Evolutionary conservation across 2,329 filamentous ascomycete genomes (phyloP).

Genomic region (Phialemoniopsis sp.): DNA sequence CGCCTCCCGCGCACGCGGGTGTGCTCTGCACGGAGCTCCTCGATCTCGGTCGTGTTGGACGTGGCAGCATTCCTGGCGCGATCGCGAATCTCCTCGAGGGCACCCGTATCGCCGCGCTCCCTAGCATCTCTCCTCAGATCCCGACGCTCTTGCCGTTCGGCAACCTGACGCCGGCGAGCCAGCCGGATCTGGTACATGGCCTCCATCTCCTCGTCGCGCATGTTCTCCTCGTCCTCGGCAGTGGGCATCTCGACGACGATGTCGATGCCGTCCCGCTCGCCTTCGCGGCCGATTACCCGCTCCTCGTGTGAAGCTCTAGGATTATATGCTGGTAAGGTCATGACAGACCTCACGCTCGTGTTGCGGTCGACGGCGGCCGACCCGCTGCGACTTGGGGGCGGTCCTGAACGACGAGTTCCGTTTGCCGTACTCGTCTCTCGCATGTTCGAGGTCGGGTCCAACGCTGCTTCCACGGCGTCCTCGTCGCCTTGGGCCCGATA

Average conservation of each 20-base stretch:
- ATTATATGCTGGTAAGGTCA: conserved; percentile 87
- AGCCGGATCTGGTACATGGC: conserved; percentile 84
- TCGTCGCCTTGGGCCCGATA: too few relatives aligned
- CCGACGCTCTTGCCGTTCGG: conserved; percentile 74
- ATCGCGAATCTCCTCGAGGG: conserved; percentile 63
- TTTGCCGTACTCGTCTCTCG: too few relatives aligned
- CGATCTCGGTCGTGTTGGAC: conserved; percentile 49
- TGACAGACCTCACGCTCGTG: conserved; percentile 85
- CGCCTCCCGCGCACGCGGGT: conserved; percentile 54
- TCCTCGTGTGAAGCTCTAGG: conserved; percentile 70
- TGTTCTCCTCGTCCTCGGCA: conserved; percentile 69
- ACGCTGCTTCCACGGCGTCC: conserved; percentile 7
- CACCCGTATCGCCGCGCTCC: conserved; percentile 62
- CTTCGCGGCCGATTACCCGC: conserved; percentile 80
- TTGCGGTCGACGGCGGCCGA: conserved; percentile 64
- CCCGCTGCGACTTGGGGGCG: conserved; percentile 16
- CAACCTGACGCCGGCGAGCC: conserved; percentile 69
- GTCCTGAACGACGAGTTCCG: too few relatives aligned
- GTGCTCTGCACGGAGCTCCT: conserved; percentile 54
- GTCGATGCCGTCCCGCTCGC: conserved; percentile 88
- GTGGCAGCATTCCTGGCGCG: conserved; percentile 43
- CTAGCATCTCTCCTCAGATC: conserved; percentile 68
- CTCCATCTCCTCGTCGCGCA: conserved; percentile 90
- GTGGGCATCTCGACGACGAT: conserved; percentile 83
- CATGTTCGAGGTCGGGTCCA: too few relatives aligned